phyloP scores from a whole-genome alignment of 2,329 filamentous ascomycete species.

The Alternaria arbusti region DNA sequence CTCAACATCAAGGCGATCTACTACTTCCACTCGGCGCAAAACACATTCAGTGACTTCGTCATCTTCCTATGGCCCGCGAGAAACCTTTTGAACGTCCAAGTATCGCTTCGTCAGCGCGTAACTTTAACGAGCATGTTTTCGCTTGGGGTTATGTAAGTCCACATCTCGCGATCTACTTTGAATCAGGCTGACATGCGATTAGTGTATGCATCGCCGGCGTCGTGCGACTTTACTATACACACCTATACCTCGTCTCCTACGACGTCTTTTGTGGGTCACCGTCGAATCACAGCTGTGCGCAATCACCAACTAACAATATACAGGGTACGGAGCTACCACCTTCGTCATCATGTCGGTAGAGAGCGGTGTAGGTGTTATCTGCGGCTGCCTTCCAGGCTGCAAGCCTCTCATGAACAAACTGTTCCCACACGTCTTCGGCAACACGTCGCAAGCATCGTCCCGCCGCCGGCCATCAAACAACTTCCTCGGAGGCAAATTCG shows the following conservation, averaged over 20 bases:
- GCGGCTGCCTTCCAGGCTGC: slow-evolving; percentile 41
- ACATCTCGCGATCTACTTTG: background rate
- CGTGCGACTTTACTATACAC: slow-evolving; percentile 38
- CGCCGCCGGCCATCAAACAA: slow-evolving; percentile 8
- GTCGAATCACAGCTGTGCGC: background rate
- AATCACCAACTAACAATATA: background rate
- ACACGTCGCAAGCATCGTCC: slow-evolving; percentile 12
- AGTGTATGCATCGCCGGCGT: slow-evolving; percentile 42
- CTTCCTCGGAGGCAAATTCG: background rate
- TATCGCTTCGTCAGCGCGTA: slow-evolving; percentile 36
- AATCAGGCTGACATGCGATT: slow-evolving; percentile 29
- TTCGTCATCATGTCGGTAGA: slow-evolving; percentile 39
- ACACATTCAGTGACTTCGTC: slow-evolving; percentile 41
- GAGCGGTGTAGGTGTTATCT: slow-evolving; percentile 37
- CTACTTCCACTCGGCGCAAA: slow-evolving; percentile 30
- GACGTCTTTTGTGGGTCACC: slow-evolving; percentile 36
- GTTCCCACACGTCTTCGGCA: slow-evolving; percentile 35
- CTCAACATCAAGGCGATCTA: slow-evolving; percentile 34
- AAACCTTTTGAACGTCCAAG: slow-evolving; percentile 32
- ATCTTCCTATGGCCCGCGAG: slow-evolving; percentile 42
- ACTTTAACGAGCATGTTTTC: slow-evolving; percentile 41
- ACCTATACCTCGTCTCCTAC: slow-evolving; percentile 31
- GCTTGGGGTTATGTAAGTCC: slow-evolving; percentile 34
- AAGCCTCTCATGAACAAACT: slow-evolving; percentile 39
- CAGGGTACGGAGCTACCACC: slow-evolving; percentile 34